Conservation (phyloP, 495 filamentous ascomycete genomes). For the Penicillium verhagenii region DNA sequence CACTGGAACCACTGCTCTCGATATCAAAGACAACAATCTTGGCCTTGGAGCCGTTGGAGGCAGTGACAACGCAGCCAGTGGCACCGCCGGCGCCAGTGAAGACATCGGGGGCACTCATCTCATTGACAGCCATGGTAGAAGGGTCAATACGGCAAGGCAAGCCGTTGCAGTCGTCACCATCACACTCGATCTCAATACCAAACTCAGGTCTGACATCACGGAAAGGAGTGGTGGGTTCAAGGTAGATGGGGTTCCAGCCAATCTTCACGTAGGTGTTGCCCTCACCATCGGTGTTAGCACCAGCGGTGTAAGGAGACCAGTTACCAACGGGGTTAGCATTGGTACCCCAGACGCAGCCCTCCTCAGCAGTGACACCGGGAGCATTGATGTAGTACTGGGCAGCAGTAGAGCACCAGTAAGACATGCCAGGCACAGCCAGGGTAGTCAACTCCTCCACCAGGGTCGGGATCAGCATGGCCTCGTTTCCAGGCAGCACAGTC, state of each 20-base stretch:
- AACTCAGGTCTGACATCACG: constrained; percentile 58
- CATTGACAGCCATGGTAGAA: constrained; percentile 56
- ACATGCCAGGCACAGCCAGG: constrained; percentile 68
- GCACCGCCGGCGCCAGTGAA: constrained; percentile 65
- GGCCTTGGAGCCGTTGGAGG: constrained; percentile 64
- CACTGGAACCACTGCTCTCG: constrained; percentile 25
- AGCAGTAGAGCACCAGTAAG: constrained; percentile 71
- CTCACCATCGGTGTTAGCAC: constrained; percentile 64
- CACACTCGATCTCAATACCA: constrained; percentile 70
- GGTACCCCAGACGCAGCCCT: constrained; percentile 73
- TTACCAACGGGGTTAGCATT: constrained; percentile 66
- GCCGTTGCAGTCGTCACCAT: constrained; percentile 65
- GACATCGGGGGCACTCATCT: constrained; percentile 49
- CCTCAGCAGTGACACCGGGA: constrained; percentile 58
- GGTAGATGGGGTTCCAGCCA: constrained; percentile 78
- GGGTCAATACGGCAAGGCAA: constrained; percentile 75
- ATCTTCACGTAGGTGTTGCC: constrained; percentile 75
- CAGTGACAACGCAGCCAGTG: constrained; percentile 77
- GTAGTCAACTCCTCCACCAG: constrained; percentile 51
- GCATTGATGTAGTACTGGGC: constrained; percentile 85
- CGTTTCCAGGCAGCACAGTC: constrained; percentile 81
- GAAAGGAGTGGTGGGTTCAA: constrained; percentile 57
- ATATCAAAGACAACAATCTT: constrained; percentile 65
- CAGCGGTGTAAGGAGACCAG: constrained; percentile 78
- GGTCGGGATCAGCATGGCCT: constrained; percentile 84